Base-by-base conservation (phyloP, 805 yeast genomes). In the Metschnikowia gelsemii region DNA sequence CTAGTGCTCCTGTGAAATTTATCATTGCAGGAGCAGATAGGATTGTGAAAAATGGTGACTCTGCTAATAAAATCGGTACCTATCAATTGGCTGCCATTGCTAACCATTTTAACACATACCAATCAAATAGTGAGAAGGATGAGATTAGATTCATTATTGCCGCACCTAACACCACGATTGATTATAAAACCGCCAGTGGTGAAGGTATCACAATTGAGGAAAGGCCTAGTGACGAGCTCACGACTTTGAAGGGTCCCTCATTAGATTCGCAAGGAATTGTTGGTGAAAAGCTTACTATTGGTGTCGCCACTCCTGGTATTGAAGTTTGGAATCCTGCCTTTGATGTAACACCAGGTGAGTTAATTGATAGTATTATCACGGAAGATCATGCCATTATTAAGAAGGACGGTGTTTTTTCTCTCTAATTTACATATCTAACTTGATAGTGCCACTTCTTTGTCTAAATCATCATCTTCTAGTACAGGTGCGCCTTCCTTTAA, bases 61-160 rank as follows among this genome's bases (percentile, higher is more conserved):
- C 96, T 22, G 98, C 98, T 1, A 91, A 91, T 66, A 91, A 91
- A 66, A 91, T 91, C 38, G 99, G 99, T 17, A 93, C 98, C 0
- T 87, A 80, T 64, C 97, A 90, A 65, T 66, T 91, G 49, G 84
- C 97, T 0, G 70, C 83, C 9, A 67, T 88, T 43, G 82, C 95
- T 14, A 75, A 82, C 45, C 70, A 68, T 46, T 69, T 68, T 55
- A 66, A 65, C 45, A 46, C 47, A 24, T n/a, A 36, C 2, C 35
- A 47, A 12, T 38, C 45, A 7, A 26, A 40, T 4, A 28, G 38
- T n/a, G 42, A 45, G 14, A 76, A 77, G 38, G 47, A 49, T 8
- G 75, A 75, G 41, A 80, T 90, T 54, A 84, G 83, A 57, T 91
- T 93, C 55, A 80, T 87, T 32, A 96, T 93, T 8, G 98, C 96